Base-by-base conservation (phyloP, 805 yeast genomes). In the Barnettozyma wickerhamii region DNA sequence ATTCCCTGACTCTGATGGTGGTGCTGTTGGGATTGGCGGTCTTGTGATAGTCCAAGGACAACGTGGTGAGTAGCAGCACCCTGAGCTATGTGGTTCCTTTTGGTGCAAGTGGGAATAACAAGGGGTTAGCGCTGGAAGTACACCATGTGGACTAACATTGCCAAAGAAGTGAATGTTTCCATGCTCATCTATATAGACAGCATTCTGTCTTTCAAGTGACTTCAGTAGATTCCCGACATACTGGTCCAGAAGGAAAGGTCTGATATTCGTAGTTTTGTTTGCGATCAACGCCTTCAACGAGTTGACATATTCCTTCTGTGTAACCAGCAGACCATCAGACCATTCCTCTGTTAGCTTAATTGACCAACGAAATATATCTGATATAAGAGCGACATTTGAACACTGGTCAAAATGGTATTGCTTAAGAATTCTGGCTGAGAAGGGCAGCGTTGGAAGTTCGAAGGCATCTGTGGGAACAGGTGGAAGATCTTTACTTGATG, bases 361-460 rank as follows among this genome's bases (percentile, higher is more conserved):
- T 27, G 80, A 71, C 86, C 86, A 80, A 23, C 59, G 53, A 50
- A 74, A 79, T 4, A 80, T 60, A 15, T 65, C 66, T 0, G 72
- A 69, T 12, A 81, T 47, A 0, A 73, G 64, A 62, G 73, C 70
- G 4, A 78, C 69, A 27, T 60, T 59, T 3, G 55, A 53, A 48
- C 84, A 78, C 19, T 62, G 65, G 10, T 71, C 55, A 38, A 77
- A 67, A 46, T 79, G 81, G n/a, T 63, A 60, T 17, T 68, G 68
- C 13, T 65, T 67, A 28, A 80, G 55, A 0, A 71, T 59, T 10
- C 73, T 66, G 0, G 82, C 70, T 4, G 75, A 59, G 46, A 79
- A 80, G 3, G 84, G 84, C 7, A 79, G 63, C 33, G 72, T 67
- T 0, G 86, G 85, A 15, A 77, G 50, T 33, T 66, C 69, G 5